phyloP scores from a whole-genome alignment of 2,329 filamentous ascomycete genomes.

The Metarhizium brunneum region DNA sequence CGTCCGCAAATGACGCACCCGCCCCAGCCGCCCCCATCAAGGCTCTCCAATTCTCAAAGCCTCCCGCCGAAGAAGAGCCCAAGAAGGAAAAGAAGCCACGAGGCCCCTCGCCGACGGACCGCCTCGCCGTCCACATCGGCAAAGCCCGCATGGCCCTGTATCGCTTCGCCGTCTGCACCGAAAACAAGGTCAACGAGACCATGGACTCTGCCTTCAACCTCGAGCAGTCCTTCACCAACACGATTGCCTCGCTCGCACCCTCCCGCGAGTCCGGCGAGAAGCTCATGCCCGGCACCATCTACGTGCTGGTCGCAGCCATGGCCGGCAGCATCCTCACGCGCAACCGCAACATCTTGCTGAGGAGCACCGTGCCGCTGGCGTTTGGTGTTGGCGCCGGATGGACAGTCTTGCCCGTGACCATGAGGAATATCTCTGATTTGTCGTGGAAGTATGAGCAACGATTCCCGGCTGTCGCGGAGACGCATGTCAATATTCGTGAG shows the following conservation, averaged over 20 bases:
- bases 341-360: slow-evolving; percentile 77
- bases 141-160: slow-evolving; percentile 74
- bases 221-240: slow-evolving; percentile 84
- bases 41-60: slow-evolving; percentile 13
- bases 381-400: slow-evolving; percentile 79
- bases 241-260: slow-evolving; percentile 80
- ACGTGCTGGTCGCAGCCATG: slow-evolving; percentile 91
- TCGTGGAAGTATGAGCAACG: slow-evolving; percentile 89
- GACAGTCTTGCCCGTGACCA: slow-evolving; percentile 79
- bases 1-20: slow-evolving; percentile 19
- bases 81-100: slow-evolving; percentile 16
- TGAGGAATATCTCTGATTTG: slow-evolving; percentile 77
- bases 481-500: slow-evolving; percentile 65
- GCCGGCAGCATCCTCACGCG: slow-evolving; percentile 84
- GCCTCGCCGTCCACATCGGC: slow-evolving; percentile 75
- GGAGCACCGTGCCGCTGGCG: slow-evolving; percentile 65
- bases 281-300: slow-evolving; percentile 81
- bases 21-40: slow-evolving; percentile 16
- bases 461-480: slow-evolving; percentile 73
- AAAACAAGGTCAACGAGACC: slow-evolving; percentile 73
- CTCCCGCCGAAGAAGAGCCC: slow-evolving; percentile 25
- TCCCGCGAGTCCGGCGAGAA: slow-evolving; percentile 77
- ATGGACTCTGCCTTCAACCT: slow-evolving; percentile 75
- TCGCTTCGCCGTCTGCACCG: slow-evolving; percentile 59
- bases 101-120: slow-evolving; percentile 76